Evolutionary conservation across 768 basidiomycete genomes (phyloP).

Genomic region (Sistotremastrum suecicum): DNA sequence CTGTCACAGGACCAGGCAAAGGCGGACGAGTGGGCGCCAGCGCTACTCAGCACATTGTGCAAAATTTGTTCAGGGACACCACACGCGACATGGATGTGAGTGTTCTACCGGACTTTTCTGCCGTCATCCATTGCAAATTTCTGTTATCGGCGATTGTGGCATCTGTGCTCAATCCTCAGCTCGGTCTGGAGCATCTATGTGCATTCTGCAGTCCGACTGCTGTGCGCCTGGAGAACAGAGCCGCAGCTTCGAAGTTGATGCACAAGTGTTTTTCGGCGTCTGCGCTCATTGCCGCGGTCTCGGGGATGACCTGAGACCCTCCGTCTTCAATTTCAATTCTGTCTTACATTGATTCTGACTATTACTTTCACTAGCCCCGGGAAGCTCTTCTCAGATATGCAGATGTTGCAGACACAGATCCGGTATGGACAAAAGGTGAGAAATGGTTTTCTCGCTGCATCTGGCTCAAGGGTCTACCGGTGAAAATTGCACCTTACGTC

Average conservation of each 20-base stretch:
- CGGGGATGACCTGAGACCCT: too few species aligned
- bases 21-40: conserved; percentile 94
- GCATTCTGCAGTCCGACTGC: too few species aligned
- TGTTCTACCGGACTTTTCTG: conserved; percentile 19
- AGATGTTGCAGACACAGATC: conserved; percentile 56
- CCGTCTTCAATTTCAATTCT: neutral
- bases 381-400: conserved; percentile 96
- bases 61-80: conserved; percentile 84
- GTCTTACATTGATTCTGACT: conserved; percentile 2
- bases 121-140: conserved; percentile 1
- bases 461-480: neutral
- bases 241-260: too few species aligned
- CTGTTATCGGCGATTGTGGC: too few species aligned
- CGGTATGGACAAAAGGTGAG: conserved; percentile 77
- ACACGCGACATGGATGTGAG: conserved; percentile 91
- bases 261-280: too few species aligned
- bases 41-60: conserved; percentile 94
- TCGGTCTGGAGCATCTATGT: too few species aligned
- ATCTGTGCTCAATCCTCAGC: too few species aligned
- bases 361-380: conserved; percentile 55
- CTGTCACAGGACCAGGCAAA: conserved; percentile 82
- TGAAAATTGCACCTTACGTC: neutral
- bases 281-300: too few species aligned
- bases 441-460: neutral
- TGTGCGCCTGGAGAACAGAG: too few species aligned